A percentile compares a stretch with the other conserved stretches of the same genome.
Evolutionary conservation across 148 eudicot species (phyloP).

Genomic region (Simmondsia chinensis): DNA sequence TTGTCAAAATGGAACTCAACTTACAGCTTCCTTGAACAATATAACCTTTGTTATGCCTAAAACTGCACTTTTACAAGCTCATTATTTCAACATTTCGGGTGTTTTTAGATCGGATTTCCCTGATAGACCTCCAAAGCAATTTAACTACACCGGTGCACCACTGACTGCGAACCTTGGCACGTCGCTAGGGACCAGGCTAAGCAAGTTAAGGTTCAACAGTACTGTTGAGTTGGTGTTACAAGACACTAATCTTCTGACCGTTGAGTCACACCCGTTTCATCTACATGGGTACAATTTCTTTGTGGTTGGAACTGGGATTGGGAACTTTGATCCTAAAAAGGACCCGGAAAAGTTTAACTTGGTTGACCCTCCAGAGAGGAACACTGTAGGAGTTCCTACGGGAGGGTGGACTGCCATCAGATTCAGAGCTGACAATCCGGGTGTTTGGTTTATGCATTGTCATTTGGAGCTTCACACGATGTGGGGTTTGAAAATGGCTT

Average conservation of each 20-base stretch:
- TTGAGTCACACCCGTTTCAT: constrained; percentile 60
- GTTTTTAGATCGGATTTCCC: constrained; percentile 38
- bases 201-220: constrained; percentile 37
- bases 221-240: constrained; percentile 45
- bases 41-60: constrained; percentile 51
- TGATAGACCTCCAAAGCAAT: constrained; percentile 26
- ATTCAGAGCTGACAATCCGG: constrained; percentile 63
- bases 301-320: constrained; percentile 45
- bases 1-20: constrained; percentile 36
- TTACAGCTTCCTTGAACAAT: constrained; percentile 48
- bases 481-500: constrained; percentile 60
- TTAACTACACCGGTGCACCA: constrained; percentile 46
- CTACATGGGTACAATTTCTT: constrained; percentile 60
- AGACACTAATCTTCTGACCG: constrained; percentile 46
- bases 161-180: constrained; percentile 40
- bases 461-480: constrained; percentile 52
- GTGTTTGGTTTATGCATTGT: constrained; percentile 64
- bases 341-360: constrained; percentile 42
- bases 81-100: constrained; percentile 24
- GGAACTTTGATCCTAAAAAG: constrained; percentile 38
- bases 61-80: constrained; percentile 42
- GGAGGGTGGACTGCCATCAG: constrained; percentile 62
- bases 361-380: constrained; percentile 60
- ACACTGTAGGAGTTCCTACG: constrained; percentile 52
- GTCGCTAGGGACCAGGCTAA: constrained; percentile 24